Percentiles rank a stretch among this genome's conserved stretches.
Evolutionary conservation across 257 asterid species (phyloP).

Genomic region (Parsonsia alboflavescens): DNA sequence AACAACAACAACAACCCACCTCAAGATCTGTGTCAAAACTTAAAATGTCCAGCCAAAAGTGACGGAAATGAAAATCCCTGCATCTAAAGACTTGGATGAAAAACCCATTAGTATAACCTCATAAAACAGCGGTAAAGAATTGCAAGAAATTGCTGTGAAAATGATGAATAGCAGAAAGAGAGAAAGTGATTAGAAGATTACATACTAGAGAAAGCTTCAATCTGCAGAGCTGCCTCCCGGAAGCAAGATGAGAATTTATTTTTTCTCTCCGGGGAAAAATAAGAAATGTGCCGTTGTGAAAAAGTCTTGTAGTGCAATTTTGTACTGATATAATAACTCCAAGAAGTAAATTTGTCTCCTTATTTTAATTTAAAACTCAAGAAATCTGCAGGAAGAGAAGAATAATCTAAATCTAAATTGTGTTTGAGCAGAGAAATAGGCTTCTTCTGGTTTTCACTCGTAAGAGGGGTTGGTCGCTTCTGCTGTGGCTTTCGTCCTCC

Average conservation of each 20-base stretch:
- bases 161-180: not conserved
- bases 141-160: not conserved
- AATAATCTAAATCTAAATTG: not conserved
- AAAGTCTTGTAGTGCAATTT: not conserved
- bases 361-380: not conserved
- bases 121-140: not conserved
- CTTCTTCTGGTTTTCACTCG: not conserved
- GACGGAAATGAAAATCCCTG: conserved; percentile 2
- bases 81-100: not conserved
- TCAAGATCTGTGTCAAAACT: conserved; percentile 15
- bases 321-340: not conserved
- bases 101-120: not conserved
- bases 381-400: not conserved
- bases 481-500: not conserved
- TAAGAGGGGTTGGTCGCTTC: not conserved
- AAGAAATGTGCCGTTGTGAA: not conserved
- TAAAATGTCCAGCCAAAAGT: not conserved
- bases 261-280: not conserved
- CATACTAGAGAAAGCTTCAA: not conserved
- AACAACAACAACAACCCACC: not conserved
- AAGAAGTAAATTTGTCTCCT: not conserved
- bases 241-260: not conserved
- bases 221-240: not conserved
- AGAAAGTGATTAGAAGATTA: not conserved
- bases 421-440: not conserved